phyloP scores from a whole-genome alignment of 2,329 filamentous ascomycete genomes.

The Ceratocystis harringtonii region DNA sequence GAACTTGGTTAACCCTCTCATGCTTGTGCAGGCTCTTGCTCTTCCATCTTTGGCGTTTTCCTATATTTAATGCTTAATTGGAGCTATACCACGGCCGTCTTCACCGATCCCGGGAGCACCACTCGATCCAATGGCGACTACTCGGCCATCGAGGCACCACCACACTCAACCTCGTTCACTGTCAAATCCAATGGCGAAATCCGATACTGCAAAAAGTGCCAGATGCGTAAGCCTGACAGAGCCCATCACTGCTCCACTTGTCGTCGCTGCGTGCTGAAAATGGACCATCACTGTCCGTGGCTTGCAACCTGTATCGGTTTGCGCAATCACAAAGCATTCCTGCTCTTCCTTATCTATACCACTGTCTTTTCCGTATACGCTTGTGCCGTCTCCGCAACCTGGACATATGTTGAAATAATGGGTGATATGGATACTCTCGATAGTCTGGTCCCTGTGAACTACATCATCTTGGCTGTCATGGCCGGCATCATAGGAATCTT shows the following conservation, averaged over 20 bases:
- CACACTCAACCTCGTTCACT: constrained; percentile 57
- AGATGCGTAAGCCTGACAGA: constrained; percentile 84
- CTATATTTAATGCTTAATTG: constrained; percentile 71
- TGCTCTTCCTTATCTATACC: constrained; percentile 83
- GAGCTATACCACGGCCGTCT: constrained; percentile 85
- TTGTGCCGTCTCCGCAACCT: constrained; percentile 61
- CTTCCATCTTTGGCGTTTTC: constrained; percentile 48
- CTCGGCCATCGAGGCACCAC: constrained; percentile 43
- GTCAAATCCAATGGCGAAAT: constrained; percentile 81
- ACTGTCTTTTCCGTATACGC: constrained; percentile 70
- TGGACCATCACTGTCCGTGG: constrained; percentile 99
- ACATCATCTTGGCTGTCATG: constrained; percentile 72
- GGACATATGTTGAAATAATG: constrained; percentile 76
- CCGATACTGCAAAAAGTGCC: constrained; percentile 95
- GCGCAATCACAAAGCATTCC: constrained; percentile 87
- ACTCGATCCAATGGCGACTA: constrained; percentile 50
- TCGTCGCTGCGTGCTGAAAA: constrained; percentile 87
- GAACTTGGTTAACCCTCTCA: neutral
- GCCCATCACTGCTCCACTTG: constrained; percentile 96
- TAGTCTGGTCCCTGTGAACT: constrained; percentile 73
- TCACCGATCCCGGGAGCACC: constrained; percentile 70
- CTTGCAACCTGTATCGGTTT: constrained; percentile 88
- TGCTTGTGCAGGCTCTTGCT: constrained; percentile 31
- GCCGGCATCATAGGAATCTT: constrained; percentile 85
- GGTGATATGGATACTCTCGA: constrained; percentile 56